Conservation (phyloP, 2,329 filamentous ascomycete species). For the Penicillium sp. region DNA sequence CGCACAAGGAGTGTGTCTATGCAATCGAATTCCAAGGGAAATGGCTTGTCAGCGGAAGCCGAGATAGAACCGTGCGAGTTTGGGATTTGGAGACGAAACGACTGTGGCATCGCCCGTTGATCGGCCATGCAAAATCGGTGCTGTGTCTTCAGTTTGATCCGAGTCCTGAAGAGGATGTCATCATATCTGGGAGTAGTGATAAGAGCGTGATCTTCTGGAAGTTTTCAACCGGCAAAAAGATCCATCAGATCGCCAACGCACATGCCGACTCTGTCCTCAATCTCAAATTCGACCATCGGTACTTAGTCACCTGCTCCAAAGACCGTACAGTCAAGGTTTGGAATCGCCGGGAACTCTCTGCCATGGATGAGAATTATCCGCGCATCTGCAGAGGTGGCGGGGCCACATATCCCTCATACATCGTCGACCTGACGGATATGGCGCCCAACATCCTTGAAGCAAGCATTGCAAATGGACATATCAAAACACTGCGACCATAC, state of each 20-base stretch:
- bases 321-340: constrained; percentile 97
- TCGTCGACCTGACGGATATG: constrained; percentile 50
- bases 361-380: constrained; percentile 47
- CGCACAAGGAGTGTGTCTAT: constrained; percentile 90
- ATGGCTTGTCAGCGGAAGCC: constrained; percentile 88
- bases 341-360: constrained; percentile 69
- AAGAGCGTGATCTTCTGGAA: constrained; percentile 86
- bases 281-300: constrained; percentile 84
- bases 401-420: constrained; percentile 53
- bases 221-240: constrained; percentile 82
- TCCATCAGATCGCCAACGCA: constrained; percentile 73
- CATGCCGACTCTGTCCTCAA: constrained; percentile 92
- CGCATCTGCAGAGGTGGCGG: constrained; percentile 41
- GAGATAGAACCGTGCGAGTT: constrained; percentile 81
- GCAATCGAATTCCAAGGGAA: constrained; percentile 84
- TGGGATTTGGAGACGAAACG: constrained; percentile 85
- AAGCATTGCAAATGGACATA: constrained; percentile 41
- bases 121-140: constrained; percentile 80
- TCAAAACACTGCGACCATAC: constrained; percentile 60
- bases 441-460: constrained; percentile 45
- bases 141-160: constrained; percentile 94
- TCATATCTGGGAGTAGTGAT: constrained; percentile 95
- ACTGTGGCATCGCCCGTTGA: constrained; percentile 69
- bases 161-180: constrained; percentile 78
- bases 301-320: constrained; percentile 94